phyloP scores from a whole-genome alignment of 106 monocot species.

The Phalaenopsis equestris region DNA sequence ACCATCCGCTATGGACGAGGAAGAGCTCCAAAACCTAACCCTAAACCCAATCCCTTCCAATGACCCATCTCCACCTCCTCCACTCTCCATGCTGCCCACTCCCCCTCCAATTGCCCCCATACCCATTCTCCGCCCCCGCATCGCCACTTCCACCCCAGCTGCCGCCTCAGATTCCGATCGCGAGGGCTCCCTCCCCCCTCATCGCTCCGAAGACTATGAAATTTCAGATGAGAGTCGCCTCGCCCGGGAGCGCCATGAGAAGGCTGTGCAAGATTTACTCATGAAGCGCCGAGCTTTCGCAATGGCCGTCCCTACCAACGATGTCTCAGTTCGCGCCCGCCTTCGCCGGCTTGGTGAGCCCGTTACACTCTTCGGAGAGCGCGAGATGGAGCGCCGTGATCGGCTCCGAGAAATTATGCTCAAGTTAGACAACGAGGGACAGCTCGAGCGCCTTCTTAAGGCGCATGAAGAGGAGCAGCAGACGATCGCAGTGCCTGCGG shows the following conservation, averaged over 20 bases:
- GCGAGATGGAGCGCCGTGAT: constrained; percentile 98
- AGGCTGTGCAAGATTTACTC: constrained; percentile 70
- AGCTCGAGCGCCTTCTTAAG: constrained; percentile 60
- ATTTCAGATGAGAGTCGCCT: constrained; percentile 72
- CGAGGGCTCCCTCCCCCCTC: constrained; percentile 29
- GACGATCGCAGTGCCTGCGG: constrained; percentile 14
- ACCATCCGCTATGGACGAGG: constrained; percentile 27
- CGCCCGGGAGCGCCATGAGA: constrained; percentile 86
- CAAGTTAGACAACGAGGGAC: constrained; percentile 64
- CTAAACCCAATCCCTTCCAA: constrained; percentile 10
- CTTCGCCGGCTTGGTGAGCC: constrained; percentile 93
- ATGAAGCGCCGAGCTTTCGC: constrained; percentile 80
- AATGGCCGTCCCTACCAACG: constrained; percentile 97
- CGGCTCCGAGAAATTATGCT: constrained; percentile 78
- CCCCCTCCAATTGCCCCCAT: constrained; percentile 40
- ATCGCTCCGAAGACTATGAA: constrained; percentile 48
- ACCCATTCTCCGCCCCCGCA: constrained; percentile 14
- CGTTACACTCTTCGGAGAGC: constrained; percentile 91
- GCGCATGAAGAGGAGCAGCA: constrained; percentile 57
- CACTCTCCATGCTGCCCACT: constrained; percentile 11
- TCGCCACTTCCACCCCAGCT: neutral
- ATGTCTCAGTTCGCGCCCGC: constrained; percentile 71
- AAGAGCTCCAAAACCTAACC: constrained; percentile 16
- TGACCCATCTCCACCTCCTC: constrained; percentile 21
- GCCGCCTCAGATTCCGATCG: constrained; percentile 35